phyloP scores from a whole-genome alignment of 2,329 filamentous ascomycete species.

The Colletotrichum sp. region DNA sequence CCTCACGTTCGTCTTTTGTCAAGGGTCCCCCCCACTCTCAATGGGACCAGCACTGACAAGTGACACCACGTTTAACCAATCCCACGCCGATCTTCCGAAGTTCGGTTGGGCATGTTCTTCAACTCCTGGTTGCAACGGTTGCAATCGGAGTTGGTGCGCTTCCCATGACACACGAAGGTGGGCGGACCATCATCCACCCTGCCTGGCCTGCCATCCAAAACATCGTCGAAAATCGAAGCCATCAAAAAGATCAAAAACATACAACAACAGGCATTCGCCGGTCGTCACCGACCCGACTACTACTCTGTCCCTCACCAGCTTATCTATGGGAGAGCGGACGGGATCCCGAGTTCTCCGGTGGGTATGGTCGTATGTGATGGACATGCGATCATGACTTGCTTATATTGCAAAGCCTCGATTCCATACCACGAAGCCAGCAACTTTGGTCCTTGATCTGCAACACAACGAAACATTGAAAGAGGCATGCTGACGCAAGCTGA shows the following conservation, averaged over 20 bases:
- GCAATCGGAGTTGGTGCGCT: neutral
- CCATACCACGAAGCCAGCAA: neutral
- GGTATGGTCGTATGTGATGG: neutral
- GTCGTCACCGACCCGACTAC: neutral
- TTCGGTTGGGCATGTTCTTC: neutral
- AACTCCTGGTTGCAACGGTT: neutral
- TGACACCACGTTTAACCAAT: neutral
- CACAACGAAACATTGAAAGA: neutral
- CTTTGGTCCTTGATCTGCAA: neutral
- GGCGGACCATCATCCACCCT: neutral
- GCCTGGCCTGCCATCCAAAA: neutral
- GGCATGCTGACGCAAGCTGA: neutral
- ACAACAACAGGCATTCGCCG: neutral
- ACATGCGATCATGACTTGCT: neutral
- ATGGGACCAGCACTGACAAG: neutral
- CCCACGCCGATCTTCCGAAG: neutral
- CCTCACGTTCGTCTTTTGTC: neutral
- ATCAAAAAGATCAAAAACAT: neutral
- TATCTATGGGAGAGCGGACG: neutral
- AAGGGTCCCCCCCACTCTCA: neutral
- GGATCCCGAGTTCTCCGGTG: neutral
- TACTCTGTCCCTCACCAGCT: neutral
- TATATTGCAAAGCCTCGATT: neutral
- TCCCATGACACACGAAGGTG: neutral
- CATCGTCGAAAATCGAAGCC: neutral